Evolutionary conservation across 495 filamentous ascomycete species (phyloP), one percentile per base, ranked within the genome.

Genomic region (Xylaria curta): DNA sequence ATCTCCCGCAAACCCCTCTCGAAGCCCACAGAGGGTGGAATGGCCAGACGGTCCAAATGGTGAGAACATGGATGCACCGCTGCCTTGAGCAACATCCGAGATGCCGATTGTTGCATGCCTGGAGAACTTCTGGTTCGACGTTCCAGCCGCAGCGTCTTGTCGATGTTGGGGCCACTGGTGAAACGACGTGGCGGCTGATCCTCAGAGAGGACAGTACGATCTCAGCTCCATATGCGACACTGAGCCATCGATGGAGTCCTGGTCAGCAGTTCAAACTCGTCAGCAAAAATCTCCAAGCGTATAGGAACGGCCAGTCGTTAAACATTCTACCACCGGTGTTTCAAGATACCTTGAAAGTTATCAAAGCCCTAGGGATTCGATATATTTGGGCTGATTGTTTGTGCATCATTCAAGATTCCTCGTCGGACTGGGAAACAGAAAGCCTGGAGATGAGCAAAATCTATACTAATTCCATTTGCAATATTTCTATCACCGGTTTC

Each of bases 311-410:
- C 26, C 40, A 65, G 21, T 7, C 62, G 13, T 1, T 65, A 21
- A 4, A 28, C 9, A 21, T 53, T 10, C 72, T 75, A 13, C 73
- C 73, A 4, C 70, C 15, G 31, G 70, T 73, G 0, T 75, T 76
- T 54, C 72, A 62, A 3, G 40, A 76, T 33, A 70, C 73, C 3
- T 69, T 76, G 21, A 70, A 69, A 36, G 53, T 76, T 0, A 42
- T 42, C 44, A 73, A 75, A 17, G 60, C 70, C 44, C 33, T 76
- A 24, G 17, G 40, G 0, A 21, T 76, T 44, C 73, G 70, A 13
- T 71, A 76, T 46, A 8, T 76, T 5, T 76, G 75, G 75, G 72
- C 71, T 17, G 75, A 76, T 31, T 46, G 75, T 9, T 21, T 76
- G 4, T 76, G 75, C 15, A 76, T 76, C 44, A 44, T 76, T 21